These are phyloP conservation scores for Prunus mira DNA, from an alignment of 306 rosid species.

Conservation along the genomic window DNA sequence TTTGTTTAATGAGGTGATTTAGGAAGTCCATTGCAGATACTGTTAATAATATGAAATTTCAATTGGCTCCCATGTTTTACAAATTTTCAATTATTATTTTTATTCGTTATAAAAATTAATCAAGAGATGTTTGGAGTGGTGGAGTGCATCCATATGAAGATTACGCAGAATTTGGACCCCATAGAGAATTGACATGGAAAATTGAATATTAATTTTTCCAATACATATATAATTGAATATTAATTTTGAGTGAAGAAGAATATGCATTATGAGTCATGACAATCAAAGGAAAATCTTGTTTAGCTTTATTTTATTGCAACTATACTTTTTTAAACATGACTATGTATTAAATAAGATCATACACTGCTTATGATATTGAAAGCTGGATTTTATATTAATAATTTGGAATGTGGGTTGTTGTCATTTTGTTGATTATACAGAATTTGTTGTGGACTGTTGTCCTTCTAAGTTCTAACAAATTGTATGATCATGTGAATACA, in stretches of 20 bases:
- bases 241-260: slow-evolving; percentile 5
- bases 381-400: neutral
- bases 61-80: neutral
- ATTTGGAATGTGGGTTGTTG: slow-evolving; percentile 32
- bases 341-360: too few species aligned
- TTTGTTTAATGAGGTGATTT: too few species aligned
- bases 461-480: neutral
- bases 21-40: too few species aligned
- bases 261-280: neutral
- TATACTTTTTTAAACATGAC: neutral
- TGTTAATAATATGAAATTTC: too few species aligned
- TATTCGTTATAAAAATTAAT: neutral
- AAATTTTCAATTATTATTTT: neutral
- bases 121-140: neutral
- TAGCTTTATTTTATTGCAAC: slow-evolving; percentile 14
- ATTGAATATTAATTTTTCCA: neutral
- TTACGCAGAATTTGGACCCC: neutral
- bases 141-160: neutral
- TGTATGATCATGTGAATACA: slow-evolving; percentile 5
- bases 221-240: too few species aligned
- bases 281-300: slow-evolving; percentile 12
- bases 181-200: slow-evolving; percentile 10
- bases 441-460: slow-evolving; percentile 19
- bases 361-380: neutral
- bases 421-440: slow-evolving; percentile 9